These are phyloP conservation scores for Fusarium globosum DNA, from an alignment of 2,329 filamentous ascomycete genomes.

Conservation along the genomic window DNA sequence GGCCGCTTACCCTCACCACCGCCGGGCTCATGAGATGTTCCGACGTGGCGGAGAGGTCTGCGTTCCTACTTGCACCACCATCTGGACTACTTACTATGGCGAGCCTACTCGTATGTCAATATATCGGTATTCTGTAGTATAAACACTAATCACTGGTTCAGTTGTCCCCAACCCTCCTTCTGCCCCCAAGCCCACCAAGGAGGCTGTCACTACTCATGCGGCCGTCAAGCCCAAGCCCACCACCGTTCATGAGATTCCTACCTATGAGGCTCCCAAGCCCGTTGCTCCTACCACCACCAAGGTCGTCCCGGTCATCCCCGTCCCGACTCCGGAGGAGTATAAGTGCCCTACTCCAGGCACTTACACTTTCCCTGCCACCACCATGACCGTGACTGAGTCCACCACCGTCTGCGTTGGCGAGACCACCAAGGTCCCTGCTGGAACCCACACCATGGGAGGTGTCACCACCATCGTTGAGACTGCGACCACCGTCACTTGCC, in stretches of 20 bases:
- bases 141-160: conserved; percentile 40
- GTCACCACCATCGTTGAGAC: conserved; percentile 76
- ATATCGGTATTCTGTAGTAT: background rate
- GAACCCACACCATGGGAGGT: conserved; percentile 77
- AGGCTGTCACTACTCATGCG: conserved; percentile 27
- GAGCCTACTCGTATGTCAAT: conserved; percentile 69
- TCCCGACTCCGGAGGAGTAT: conserved; percentile 65
- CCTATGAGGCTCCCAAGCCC: conserved; percentile 26
- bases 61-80: conserved; percentile 74
- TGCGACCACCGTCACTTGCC: conserved; percentile 75
- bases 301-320: conserved; percentile 57
- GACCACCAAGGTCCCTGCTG: conserved; percentile 69
- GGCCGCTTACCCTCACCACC: conserved; percentile 67
- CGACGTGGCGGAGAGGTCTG: conserved; percentile 64
- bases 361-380: conserved; percentile 81
- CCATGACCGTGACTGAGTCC: conserved; percentile 72
- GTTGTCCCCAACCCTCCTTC: conserved; percentile 55
- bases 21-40: conserved; percentile 72
- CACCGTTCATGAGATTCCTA: conserved; percentile 21
- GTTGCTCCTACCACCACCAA: conserved; percentile 48
- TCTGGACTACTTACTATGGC: conserved; percentile 77
- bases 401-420: conserved; percentile 75
- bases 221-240: conserved; percentile 24
- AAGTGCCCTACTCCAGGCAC: conserved; percentile 73
- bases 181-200: conserved; percentile 34